These are phyloP conservation scores for Digitaria exilis DNA, from an alignment of 202 grass and related monocot species.

Conservation along the genomic window DNA sequence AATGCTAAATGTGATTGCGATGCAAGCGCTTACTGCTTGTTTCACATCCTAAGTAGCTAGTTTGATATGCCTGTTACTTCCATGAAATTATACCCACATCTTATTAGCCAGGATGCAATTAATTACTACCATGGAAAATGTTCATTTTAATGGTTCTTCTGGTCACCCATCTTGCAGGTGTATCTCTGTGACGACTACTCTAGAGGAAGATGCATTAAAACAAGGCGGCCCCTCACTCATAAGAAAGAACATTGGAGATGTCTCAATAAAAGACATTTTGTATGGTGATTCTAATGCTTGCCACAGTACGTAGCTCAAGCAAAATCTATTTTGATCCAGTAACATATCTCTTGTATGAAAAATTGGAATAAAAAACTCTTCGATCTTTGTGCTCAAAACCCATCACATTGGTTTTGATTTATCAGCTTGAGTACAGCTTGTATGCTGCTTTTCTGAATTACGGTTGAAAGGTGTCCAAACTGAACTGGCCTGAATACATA, in stretches of 20 bases:
- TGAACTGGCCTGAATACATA: constrained; percentile 28
- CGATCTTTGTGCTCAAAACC: constrained; percentile 13
- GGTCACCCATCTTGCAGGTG: constrained; percentile 68
- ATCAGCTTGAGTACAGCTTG: constrained; percentile 40
- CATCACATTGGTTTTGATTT: constrained; percentile 36
- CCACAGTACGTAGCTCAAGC: constrained; percentile 81
- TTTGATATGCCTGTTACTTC: constrained; percentile 13
- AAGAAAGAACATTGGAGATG: constrained; percentile 83
- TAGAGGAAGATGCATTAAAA: constrained; percentile 67
- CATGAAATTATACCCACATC: background rate
- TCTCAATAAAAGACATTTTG: constrained; percentile 93
- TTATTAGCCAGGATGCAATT: background rate
- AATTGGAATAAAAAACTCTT: constrained; percentile 26
- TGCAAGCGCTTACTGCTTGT: background rate
- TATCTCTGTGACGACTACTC: constrained; percentile 94
- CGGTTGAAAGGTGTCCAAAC: constrained; percentile 20
- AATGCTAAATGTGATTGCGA: constrained; percentile 17
- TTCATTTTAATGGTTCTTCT: constrained; percentile 24
- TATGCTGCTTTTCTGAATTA: constrained; percentile 31
- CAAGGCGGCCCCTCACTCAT: constrained; percentile 75
- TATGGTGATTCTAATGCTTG: constrained; percentile 80
- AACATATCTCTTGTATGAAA: constrained; percentile 49
- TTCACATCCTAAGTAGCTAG: constrained; percentile 8
- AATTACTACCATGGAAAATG: background rate
- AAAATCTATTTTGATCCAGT: constrained; percentile 33